These are phyloP conservation scores for Elongisporangium senticosum DNA, from an alignment of 352 stramenopile genomes.

Conservation along the genomic window DNA sequence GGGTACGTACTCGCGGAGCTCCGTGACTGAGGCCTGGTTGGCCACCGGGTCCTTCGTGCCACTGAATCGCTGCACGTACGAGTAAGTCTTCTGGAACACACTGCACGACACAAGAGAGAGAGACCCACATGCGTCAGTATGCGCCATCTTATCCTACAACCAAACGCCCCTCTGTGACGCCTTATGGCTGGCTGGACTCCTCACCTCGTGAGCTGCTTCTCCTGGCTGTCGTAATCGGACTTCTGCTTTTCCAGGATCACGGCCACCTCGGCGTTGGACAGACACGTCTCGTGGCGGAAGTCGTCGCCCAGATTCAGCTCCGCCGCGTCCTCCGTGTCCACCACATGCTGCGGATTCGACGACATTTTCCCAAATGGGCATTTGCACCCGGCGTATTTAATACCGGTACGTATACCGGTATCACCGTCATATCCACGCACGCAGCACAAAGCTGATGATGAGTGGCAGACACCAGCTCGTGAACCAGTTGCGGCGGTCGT, in stretches of 20 bases:
- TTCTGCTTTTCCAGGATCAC: constrained; percentile 90
- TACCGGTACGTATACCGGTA: neutral
- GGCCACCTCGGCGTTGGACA: constrained; percentile 87
- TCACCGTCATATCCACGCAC: neutral
- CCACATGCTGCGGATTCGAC: constrained; percentile 80
- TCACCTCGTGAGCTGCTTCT: constrained; percentile 85
- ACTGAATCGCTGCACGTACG: constrained; percentile 88
- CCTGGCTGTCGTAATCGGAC: constrained; percentile 87
- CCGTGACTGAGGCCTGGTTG: constrained; percentile 86
- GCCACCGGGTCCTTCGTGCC: constrained; percentile 88
- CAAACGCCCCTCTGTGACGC: neutral
- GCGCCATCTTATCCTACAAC: neutral
- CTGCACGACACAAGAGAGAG: constrained; percentile 15
- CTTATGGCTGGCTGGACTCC: neutral
- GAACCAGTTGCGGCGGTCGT: constrained; percentile 20
- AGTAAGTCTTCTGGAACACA: constrained; percentile 90
- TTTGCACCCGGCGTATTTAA: constrained; percentile 1
- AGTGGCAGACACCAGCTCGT: constrained; percentile 16
- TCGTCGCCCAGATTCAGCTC: constrained; percentile 87
- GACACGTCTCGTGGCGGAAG: constrained; percentile 85
- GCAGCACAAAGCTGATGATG: constrained; percentile 16
- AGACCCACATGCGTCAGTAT: neutral
- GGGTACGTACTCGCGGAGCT: constrained; percentile 75
- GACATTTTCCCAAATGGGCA: constrained; percentile 34
- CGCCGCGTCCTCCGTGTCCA: constrained; percentile 87